Conservation (phyloP, 31 red algal species). For the Endocladia muricata region DNA sequence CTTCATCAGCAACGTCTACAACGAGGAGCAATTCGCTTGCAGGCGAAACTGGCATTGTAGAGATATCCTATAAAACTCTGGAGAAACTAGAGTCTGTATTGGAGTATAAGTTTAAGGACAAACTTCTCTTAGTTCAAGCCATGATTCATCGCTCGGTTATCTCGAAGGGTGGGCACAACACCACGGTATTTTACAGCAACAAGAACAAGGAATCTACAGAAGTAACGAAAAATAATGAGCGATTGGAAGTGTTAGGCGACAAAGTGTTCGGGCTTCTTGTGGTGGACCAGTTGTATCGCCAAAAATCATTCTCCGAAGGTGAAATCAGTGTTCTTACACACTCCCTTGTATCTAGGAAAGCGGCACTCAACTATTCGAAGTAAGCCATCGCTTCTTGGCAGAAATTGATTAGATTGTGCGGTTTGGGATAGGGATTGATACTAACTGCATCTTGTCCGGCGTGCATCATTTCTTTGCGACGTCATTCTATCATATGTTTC, state of each 20-base stretch:
- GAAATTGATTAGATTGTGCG: too few relatives aligned
- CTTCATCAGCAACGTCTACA: too few relatives aligned
- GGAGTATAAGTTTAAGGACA: conserved; percentile 31
- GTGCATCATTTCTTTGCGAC: not conserved
- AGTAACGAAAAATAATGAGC: conserved; percentile 31
- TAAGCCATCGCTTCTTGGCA: too few relatives aligned
- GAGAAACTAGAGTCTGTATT: conserved; percentile 19
- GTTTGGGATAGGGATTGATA: too few relatives aligned
- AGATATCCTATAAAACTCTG: too few relatives aligned
- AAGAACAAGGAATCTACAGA: not conserved
- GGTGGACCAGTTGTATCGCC: conserved; percentile 7
- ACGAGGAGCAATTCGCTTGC: too few relatives aligned
- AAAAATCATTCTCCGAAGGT: conserved; percentile 12
- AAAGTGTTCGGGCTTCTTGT: conserved; percentile 35
- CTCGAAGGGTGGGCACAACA: not conserved
- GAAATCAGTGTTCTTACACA: conserved; percentile 24
- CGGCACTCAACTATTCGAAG: conserved; percentile 15
- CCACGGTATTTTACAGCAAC: conserved; percentile 10
- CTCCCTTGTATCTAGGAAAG: conserved; percentile 26
- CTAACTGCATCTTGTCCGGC: not conserved
- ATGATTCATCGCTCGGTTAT: conserved; percentile 41
- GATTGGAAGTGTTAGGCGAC: conserved; percentile 38
- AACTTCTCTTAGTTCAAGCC: conserved; percentile 25
- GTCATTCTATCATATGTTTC: too few relatives aligned
- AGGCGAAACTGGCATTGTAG: too few relatives aligned